Evolutionary conservation across 805 yeast species (phyloP), one percentile per base, ranked within the genome.

Genomic region (Maudiozyma barnettii): DNA sequence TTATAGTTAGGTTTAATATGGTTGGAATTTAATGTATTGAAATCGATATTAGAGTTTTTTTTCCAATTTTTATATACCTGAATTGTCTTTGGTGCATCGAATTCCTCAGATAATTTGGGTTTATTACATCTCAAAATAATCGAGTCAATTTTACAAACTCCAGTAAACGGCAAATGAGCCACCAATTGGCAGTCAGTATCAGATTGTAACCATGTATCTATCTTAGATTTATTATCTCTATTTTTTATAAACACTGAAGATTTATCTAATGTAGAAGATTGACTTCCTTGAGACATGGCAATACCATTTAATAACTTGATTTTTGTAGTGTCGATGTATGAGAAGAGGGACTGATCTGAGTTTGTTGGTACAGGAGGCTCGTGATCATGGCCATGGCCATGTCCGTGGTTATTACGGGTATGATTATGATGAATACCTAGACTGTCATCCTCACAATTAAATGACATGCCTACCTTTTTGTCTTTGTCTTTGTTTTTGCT

Each of bases 111-210:
- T 0, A 47, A 14, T 16, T 56, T 56, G 10, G 46, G 39, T 39
- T 55, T 56, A 47, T 79, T 71, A 0, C 89, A 75, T 53, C 96
- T 73, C 10, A 91, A 51, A 2, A 84, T 76, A 1, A 91, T 54
- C 2, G 95, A 84, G 59, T 78, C 85, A 33, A 91, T 64, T 59
- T 82, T 86, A 38, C 85, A 88, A 21, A 76, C 68, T 1, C 84
- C 84, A 12, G 82, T 79, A 57, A 91, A 91, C 26, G 96, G 97
- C 26, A 91, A 76, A 45, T 78, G 76, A 30, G 91, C 54, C 30
- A 90, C 75, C 54, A 90, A 53, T 61, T 91, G 96, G 49, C 82
- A 78, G 58, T 91, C 98, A 2, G 84, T 79, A 61, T 90, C 96
- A 1, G 85, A 77, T 64, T 77, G 68, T 41, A 80, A 59, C 68